Conservation (phyloP, 1,284 basidiomycete genomes). For the Phlebopus sp. region DNA sequence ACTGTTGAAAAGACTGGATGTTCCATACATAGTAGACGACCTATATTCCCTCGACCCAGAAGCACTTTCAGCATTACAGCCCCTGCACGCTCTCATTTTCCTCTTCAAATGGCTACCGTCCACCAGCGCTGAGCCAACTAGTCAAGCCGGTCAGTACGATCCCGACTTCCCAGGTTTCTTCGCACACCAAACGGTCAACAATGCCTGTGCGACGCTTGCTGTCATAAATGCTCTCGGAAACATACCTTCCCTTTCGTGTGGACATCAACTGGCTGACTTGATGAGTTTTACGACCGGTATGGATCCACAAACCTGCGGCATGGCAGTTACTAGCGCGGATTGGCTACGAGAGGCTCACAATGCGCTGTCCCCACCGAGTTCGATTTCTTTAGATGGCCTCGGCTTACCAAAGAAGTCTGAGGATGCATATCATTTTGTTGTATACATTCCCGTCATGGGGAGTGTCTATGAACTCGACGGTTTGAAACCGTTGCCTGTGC, state of each 20-base stretch:
- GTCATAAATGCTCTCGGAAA: slow-evolving; percentile 93
- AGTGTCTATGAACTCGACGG: slow-evolving; percentile 90
- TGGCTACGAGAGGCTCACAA: slow-evolving; percentile 86
- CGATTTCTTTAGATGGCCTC: slow-evolving; percentile 76
- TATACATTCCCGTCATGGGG: slow-evolving; percentile 83
- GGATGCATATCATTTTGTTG: slow-evolving; percentile 92
- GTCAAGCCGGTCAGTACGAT: slow-evolving; percentile 62
- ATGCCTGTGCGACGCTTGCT: slow-evolving; percentile 89
- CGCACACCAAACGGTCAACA: slow-evolving; percentile 91
- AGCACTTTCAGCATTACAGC: slow-evolving; percentile 68
- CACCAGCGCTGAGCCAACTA: slow-evolving; percentile 40
- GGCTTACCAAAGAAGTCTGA: slow-evolving; percentile 69
- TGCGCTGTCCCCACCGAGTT: slow-evolving; percentile 83
- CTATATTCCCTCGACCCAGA: slow-evolving; percentile 83
- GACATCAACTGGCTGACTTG: slow-evolving; percentile 72
- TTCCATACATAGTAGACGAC: slow-evolving; percentile 80
- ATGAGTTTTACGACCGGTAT: slow-evolving; percentile 78
- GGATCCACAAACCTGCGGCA: slow-evolving; percentile 82
- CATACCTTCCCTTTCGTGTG: slow-evolving; percentile 67
- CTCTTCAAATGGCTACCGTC: slow-evolving; percentile 88
- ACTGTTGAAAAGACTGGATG: slow-evolving; percentile 67
- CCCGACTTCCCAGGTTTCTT: slow-evolving; percentile 82
- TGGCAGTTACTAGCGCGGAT: slow-evolving; percentile 84
- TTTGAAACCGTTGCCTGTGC: slow-evolving; percentile 73
- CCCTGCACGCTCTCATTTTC: slow-evolving; percentile 86